Base-by-base conservation (phyloP, 805 yeast species). In the Kazachstania psychrophila region DNA sequence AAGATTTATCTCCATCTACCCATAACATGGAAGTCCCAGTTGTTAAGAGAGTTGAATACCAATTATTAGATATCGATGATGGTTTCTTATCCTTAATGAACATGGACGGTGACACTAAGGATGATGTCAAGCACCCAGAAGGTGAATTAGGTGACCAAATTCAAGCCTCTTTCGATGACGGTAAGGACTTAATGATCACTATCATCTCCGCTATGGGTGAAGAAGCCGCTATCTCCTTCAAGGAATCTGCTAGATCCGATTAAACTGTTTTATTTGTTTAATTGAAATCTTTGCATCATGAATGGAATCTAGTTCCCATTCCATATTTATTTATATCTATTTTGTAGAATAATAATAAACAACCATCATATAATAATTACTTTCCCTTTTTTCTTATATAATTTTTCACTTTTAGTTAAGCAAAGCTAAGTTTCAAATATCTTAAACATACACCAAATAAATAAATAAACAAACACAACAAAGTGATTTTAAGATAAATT, bases 11-110 rank as follows among this genome's bases (percentile, higher is more conserved):
- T 55, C 97, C 97, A 72, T 88, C 97, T 51, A 88, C 97, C 75
- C 97, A 88, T 79, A 88, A 88, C 75, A 89, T 88, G 96, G 96
- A 88, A 73, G 96, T 88, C 65, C 97, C 97, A 70, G 80, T 84
- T 67, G 97, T 88, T 60, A 62, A 68, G 61, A 92, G 97, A 79
- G 75, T 79, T 56, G 97, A 88, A 77, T 89, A 50, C 81, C 95
- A 85, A 75, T 81, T 81, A 66, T 81, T 88, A 70, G 94, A 89
- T 75, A 85, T 88, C 61, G 97, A 89, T 65, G 97, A 88, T 62
- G 97, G 95, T 52, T 88, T 69, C 92, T 79, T 89, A 63, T 80
- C 81, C 65, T 79, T 88, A 70, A 87, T 88, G 96, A 83, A 85
- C 78, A 61, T 68, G 61, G 96, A 89, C 55, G 97, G 97, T 76